Evolutionary conservation across 2,329 filamentous ascomycete species (phyloP).

Genomic region (Aureobasidium sp.): DNA sequence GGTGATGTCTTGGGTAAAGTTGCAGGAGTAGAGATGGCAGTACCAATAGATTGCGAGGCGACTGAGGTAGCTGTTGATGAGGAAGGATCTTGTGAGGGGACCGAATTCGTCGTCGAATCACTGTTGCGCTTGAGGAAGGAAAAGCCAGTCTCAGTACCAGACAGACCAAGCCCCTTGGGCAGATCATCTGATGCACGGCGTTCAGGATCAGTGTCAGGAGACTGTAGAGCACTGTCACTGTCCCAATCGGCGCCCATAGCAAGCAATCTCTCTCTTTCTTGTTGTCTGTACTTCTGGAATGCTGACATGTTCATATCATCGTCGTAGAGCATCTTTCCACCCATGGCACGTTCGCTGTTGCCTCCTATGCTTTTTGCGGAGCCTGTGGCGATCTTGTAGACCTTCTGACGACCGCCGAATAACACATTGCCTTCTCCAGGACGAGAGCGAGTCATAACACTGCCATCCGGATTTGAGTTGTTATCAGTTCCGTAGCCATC

Average conservation of each 20-base stretch:
- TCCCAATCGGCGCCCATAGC: slow-evolving; percentile 25
- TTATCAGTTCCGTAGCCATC: slow-evolving; percentile 55
- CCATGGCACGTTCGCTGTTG: slow-evolving; percentile 39
- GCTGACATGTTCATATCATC: slow-evolving; percentile 76
- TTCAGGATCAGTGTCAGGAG: slow-evolving; percentile 16
- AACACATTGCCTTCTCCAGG: slow-evolving; percentile 84
- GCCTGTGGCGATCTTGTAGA: slow-evolving; percentile 69
- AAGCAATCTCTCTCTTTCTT: slow-evolving; percentile 40
- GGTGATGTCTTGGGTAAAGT: slow-evolving; percentile 20
- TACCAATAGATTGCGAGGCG: slow-evolving; percentile 54
- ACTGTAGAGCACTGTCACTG: slow-evolving; percentile 12
- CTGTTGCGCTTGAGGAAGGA: slow-evolving; percentile 67
- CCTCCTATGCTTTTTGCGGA: slow-evolving; percentile 34
- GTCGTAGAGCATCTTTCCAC: slow-evolving; percentile 63
- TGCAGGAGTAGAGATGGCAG: slow-evolving; percentile 30
- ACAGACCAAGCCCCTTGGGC: slow-evolving; percentile 4
- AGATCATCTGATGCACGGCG: slow-evolving; percentile 29
- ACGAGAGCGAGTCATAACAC: slow-evolving; percentile 73
- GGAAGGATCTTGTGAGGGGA: slow-evolving; percentile 60
- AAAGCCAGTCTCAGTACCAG: slow-evolving; percentile 22
- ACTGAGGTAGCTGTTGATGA: slow-evolving; percentile 76
- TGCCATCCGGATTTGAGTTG: slow-evolving; percentile 50
- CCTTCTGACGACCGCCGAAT: slow-evolving; percentile 92
- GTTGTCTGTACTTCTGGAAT: slow-evolving; percentile 66
- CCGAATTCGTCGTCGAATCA: slow-evolving; percentile 71